phyloP scores from a whole-genome alignment of 2,329 filamentous ascomycete species.

The Penicillium nordicum region DNA sequence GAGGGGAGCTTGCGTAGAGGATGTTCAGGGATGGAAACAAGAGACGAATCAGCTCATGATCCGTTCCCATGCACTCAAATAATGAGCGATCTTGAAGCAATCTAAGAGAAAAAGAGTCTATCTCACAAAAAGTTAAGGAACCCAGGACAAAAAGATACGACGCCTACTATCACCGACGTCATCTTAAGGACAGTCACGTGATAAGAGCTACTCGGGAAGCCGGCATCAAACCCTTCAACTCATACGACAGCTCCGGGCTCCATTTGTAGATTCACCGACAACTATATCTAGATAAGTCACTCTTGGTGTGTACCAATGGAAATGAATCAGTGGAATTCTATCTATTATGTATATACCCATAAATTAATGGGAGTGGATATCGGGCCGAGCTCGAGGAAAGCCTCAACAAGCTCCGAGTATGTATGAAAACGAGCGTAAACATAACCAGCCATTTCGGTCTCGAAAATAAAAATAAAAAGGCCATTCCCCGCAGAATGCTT shows the following conservation, averaged over 20 bases:
- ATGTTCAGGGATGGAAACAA: constrained; percentile 10
- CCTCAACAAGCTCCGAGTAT: not conserved
- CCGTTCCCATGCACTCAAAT: constrained; percentile 5
- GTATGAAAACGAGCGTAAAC: constrained; percentile 6
- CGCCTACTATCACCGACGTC: constrained; percentile 9
- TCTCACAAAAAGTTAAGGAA: not conserved
- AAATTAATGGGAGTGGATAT: constrained; percentile 4
- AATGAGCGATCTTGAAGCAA: not conserved
- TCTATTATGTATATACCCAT: constrained; percentile 24
- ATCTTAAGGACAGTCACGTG: constrained; percentile 13
- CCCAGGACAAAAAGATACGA: not conserved
- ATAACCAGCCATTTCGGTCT: constrained; percentile 7
- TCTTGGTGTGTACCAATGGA: not conserved
- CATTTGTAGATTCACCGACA: constrained; percentile 3
- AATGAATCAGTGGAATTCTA: constrained; percentile 15
- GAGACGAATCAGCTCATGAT: constrained; percentile 9
- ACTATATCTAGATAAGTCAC: constrained; percentile 2
- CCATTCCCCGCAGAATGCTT: constrained; percentile 2
- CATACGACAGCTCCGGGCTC: constrained; percentile 2
- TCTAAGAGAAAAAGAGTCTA: constrained; percentile 1
- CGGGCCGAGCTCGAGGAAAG: not conserved
- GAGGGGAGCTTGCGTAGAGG: constrained; percentile 9
- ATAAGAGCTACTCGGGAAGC: not conserved
- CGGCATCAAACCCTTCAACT: constrained; percentile 2
- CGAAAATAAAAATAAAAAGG: constrained; percentile 2